phyloP scores from a whole-genome alignment of 1,284 basidiomycete genomes.

The Austropuccinia psidii region DNA sequence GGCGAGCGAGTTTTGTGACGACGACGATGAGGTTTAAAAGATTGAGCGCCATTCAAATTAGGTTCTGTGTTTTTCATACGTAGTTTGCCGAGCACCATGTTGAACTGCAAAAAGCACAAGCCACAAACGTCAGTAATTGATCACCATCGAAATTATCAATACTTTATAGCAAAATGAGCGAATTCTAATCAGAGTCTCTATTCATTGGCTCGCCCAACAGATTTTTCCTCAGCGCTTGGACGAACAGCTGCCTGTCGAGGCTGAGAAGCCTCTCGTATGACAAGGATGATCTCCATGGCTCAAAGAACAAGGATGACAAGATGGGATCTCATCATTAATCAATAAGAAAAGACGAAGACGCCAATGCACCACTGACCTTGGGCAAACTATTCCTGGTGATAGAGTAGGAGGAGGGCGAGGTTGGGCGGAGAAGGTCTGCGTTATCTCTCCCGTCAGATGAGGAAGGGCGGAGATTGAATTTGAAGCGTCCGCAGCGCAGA shows the following conservation, averaged over 20 bases:
- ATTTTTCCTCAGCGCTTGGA: slow-evolving; percentile 19
- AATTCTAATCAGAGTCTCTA: background rate
- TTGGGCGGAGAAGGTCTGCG: too few species aligned
- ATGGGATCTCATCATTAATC: too few species aligned
- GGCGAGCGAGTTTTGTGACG: slow-evolving; percentile 28
- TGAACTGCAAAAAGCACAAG: background rate
- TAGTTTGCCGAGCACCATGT: slow-evolving; percentile 23
- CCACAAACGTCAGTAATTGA: background rate
- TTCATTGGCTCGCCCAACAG: background rate
- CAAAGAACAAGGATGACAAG: slow-evolving; percentile 37
- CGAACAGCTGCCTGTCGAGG: background rate
- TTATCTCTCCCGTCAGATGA: too few species aligned
- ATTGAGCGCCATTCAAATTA: background rate
- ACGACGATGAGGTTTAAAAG: background rate
- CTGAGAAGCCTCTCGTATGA: background rate
- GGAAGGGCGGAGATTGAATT: too few species aligned
- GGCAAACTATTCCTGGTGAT: too few species aligned
- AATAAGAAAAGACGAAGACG: too few species aligned
- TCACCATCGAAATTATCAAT: background rate
- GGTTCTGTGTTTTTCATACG: slow-evolving; percentile 19
- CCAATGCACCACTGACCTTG: too few species aligned
- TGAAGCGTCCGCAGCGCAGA: too few species aligned
- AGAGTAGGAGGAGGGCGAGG: too few species aligned
- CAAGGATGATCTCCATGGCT: slow-evolving; percentile 16
- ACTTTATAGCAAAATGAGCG: background rate